Evolutionary conservation across 2,329 filamentous ascomycete genomes (phyloP), one percentile per base, ranked within the genome.

Genomic region (Thelonectria rubi): DNA sequence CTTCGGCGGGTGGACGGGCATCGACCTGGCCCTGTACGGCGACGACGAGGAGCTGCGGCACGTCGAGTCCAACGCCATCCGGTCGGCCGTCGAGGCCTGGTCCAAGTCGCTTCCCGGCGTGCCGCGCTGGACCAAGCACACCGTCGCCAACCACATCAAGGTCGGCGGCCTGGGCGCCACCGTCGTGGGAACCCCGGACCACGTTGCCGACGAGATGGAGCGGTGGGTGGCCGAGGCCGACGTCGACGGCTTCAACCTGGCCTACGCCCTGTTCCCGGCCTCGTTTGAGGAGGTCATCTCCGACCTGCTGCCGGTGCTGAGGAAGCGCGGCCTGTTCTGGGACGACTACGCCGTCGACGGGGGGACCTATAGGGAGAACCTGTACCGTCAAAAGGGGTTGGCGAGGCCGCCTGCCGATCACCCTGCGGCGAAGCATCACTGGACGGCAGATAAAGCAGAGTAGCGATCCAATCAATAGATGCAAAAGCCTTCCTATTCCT

Each of bases 211-310:
- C 30, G 70, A 74, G 40, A 70, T 77, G 70, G 74, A 77, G 60
- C 63, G 71, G 15, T 77, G 75, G 75, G 62, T 77, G 4, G 59
- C 60, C 0, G 87, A 88, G 69, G 86, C 84, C 0, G 88, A 88
- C 65, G 81, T 90, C 1, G 88, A 90, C 70, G 88, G 87, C 0
- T 89, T 74, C 40, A 74, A 74, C n/a, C 43, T 75, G n/a, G 58
- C 64, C 9, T 70, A 71, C 39, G 75, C 74, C 0, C 62, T 79
- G 0, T 76, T 80, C 60, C 89, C 88, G 0, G 82, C 82, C 43
- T 88, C 85, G 0, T 92, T 91, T 72, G 83, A 88, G 58, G 89
- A 92, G 64, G 82, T 91, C 1, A 84, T 89, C 32, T 83, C 89
- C 9, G 76, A 89, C 10, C 73, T 91, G 3, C 67, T 91, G 0